Conservation (phyloP, 2,329 filamentous ascomycete species). For the Endocalyx cinctus region DNA sequence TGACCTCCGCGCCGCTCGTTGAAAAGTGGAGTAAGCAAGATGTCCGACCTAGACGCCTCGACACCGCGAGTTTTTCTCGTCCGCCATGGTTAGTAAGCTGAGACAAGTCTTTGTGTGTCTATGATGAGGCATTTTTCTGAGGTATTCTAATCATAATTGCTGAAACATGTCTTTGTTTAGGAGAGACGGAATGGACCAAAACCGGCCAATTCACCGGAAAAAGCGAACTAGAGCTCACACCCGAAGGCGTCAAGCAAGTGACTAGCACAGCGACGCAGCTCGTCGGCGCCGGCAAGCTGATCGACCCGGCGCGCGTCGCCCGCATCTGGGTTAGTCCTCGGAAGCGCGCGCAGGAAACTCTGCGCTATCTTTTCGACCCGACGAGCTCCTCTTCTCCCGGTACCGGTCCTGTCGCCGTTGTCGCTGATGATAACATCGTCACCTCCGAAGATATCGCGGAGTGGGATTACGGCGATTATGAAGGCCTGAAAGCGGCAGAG, state of each 20-base stretch:
- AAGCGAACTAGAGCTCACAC: conserved; percentile 36
- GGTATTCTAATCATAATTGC: background rate
- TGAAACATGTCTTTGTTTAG: conserved; percentile 13
- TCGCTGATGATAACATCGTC: conserved; percentile 28
- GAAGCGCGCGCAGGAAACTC: conserved; percentile 40
- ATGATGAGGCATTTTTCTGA: conserved; percentile 1
- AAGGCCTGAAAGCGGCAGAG: conserved; percentile 32
- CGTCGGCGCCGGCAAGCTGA: conserved; percentile 41
- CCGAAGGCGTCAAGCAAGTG: conserved; percentile 38
- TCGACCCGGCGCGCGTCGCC: conserved; percentile 40
- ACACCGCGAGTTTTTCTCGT: conserved; percentile 35
- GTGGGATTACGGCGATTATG: conserved; percentile 48
- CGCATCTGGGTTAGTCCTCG: conserved; percentile 43
- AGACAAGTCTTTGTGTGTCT: background rate
- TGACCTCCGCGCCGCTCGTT: too few species aligned
- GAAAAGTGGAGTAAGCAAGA: too few species aligned
- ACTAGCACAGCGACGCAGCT: conserved; percentile 33
- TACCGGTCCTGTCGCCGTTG: conserved; percentile 5
- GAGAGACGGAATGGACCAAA: conserved; percentile 44
- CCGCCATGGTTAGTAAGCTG: conserved; percentile 28
- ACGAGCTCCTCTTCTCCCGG: conserved; percentile 3
- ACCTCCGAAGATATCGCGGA: conserved; percentile 40
- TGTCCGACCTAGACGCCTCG: conserved; percentile 29
- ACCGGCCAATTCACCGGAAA: conserved; percentile 40
- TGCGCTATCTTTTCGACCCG: conserved; percentile 37